Evolutionary conservation across 208 protist species (phyloP), one percentile per base, ranked within the genome.

Genomic region (Leptomonas pyrrhocoris): DNA sequence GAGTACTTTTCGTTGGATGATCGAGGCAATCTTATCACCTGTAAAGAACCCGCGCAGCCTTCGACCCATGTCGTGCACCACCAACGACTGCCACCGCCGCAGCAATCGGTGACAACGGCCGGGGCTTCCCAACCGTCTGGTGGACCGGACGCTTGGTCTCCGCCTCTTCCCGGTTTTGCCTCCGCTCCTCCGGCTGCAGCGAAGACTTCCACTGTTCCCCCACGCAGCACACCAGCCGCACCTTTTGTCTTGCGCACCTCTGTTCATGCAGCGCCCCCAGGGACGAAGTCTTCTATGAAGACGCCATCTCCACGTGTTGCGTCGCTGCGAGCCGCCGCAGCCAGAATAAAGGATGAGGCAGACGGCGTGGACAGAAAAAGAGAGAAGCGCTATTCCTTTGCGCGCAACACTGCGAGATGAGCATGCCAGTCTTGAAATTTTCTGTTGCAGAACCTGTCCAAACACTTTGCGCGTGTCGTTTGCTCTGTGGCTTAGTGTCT

Each of bases 1-100:
- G 49, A 36, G 13, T 91, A 68, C 56, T 95, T 93, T 57, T 83
- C 83, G 7, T 18, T 93, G 16, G 90, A 92, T 34, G 79, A 81
- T 6, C 63, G 77, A 15, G 90, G 90, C 0, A 63, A 80, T 18
- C 45, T 93, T 16, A 63, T 84, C 18, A 83, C 78, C 36, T 75
- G 68, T 54, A 38, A 69, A 23, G 62, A 3, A 48, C 34, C 34
- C 9, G 16, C 43, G 18, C 3, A 6, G 16, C 43, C 43, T 15
- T n/a, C 43, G 16, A 1, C 13, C 28, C 18, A n/a, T 13, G 21
- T 19, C 30, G 31, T 30, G 18, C 12, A 51, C 18, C 51, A 38
- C 3, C 34, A 38, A 42, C 43, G 21, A 23, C 25, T 28, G 54
- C 23, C 54, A 21, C 42, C 40, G 23, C 23, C 58, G 31, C 56